Conservation (phyloP, 371 early-diverging fungal genomes). For the Mucor sp. region DNA sequence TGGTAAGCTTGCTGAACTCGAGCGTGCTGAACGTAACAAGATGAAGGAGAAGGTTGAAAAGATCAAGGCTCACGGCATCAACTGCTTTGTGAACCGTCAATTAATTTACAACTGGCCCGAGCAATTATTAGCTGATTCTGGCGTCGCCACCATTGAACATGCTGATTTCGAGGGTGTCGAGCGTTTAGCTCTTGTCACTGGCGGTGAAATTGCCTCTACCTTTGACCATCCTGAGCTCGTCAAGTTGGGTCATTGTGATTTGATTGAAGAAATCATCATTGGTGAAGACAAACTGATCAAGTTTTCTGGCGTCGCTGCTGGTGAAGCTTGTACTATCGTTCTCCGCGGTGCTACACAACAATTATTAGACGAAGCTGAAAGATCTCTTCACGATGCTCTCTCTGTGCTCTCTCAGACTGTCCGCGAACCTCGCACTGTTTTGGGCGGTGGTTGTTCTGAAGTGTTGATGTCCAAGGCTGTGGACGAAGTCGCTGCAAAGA, state of each 20-base stretch:
- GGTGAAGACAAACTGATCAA: constrained; percentile 97
- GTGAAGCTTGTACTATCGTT: constrained; percentile 98
- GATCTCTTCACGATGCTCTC: constrained; percentile 98
- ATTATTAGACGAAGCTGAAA: constrained; percentile 99
- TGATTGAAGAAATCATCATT: constrained; percentile 97
- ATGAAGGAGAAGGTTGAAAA: constrained; percentile 99
- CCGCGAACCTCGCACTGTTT: constrained; percentile 92
- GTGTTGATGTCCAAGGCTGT: constrained; percentile 97
- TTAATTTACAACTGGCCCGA: constrained; percentile 99
- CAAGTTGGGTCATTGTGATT: constrained; percentile 93
- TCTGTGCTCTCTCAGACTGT: constrained; percentile 98
- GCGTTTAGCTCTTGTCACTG: constrained; percentile 95
- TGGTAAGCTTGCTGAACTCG: constrained; percentile 97
- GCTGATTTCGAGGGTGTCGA: constrained; percentile 99
- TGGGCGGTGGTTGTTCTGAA: constrained; percentile 98
- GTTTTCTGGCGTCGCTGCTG: constrained; percentile 96
- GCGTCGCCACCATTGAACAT: constrained; percentile 98
- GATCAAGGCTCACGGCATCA: constrained; percentile 97
- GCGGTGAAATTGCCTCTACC: constrained; percentile 98
- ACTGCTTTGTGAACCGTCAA: constrained; percentile 99
- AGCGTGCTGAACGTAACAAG: constrained; percentile 98
- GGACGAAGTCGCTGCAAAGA: constrained; percentile 89
- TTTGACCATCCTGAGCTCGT: constrained; percentile 98
- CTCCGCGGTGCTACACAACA: constrained; percentile 98
- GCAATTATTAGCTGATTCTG: constrained; percentile 96